Base-by-base conservation (phyloP, 2,329 filamentous ascomycete genomes). In the Colletotrichum noveboracense region DNA sequence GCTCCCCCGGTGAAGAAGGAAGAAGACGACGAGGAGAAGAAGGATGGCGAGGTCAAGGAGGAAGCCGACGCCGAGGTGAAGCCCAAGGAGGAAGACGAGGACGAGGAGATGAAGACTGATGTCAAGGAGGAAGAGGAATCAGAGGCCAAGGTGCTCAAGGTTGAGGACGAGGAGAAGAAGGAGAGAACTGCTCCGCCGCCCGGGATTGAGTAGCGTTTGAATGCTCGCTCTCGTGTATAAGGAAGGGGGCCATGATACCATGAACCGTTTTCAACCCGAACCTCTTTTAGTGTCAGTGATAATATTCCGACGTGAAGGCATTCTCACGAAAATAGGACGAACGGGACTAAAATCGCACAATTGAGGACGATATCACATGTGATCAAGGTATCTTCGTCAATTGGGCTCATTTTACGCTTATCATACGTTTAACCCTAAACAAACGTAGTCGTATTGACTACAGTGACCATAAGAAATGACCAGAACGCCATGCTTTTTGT, bases 11-110 rank as follows among this genome's bases (percentile, higher is more conserved):
- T 61, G 61, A 75, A 74, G 16, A 48, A 24, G 8, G 62, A 79
- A 56, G 67, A 55, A 52, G 76, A 78, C 28, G 78, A 80, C 21
- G 71, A 71, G 69, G 79, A 81, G 36, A 38, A 70, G 60, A 73
- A 70, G 30, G 79, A 80, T 24, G 70, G 60, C 64, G 80, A 81
- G 32, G 34, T 70, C 43, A 75, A 67, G 61, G 62, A 76, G 16
- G 70, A 60, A n/a, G 71, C 66, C 8, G 48, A 58, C 28, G 36
- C 9, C 13, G 43, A 66, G 10, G 36, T 28, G 6, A 70, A 58
- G 32, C 58, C 30, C 18, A 61, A 61, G 28, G 52, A 43, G n/a
- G 72, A 76, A 7, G 60, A 30, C 18, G 72, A 76, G 61, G 52
- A 77, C 28, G 61, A 69, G 24, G 38, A 77, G 52, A 55, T 64